These are phyloP conservation scores for Falciphora oryzae DNA, from an alignment of 2,329 filamentous ascomycete genomes.

Conservation along the genomic window DNA sequence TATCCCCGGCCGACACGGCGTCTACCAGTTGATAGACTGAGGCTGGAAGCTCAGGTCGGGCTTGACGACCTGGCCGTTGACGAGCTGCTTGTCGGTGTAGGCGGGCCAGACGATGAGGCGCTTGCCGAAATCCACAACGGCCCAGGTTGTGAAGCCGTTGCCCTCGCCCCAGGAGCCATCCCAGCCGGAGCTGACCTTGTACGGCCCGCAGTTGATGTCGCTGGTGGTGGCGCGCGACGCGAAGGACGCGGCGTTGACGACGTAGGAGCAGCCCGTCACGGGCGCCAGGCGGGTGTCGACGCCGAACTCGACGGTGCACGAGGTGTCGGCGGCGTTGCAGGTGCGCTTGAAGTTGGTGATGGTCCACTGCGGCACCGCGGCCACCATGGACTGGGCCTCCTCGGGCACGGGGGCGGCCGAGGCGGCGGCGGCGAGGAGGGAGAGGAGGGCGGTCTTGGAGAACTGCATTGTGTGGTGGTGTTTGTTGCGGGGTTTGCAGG, in stretches of 20 bases:
- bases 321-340: slow-evolving; percentile 32
- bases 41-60: slow-evolving; percentile 40
- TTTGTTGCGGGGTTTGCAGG: background rate
- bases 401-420: slow-evolving; percentile 7
- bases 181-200: slow-evolving; percentile 48
- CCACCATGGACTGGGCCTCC: slow-evolving; percentile 7
- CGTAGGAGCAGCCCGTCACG: slow-evolving; percentile 32
- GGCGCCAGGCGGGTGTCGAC: slow-evolving; percentile 30
- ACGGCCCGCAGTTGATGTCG: slow-evolving; percentile 40
- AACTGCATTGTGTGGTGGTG: slow-evolving; percentile 8
- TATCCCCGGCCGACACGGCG: no score
- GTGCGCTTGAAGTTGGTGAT: slow-evolving; percentile 33
- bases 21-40: background rate
- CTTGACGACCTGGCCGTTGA: slow-evolving; percentile 35
- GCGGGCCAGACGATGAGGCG: slow-evolving; percentile 44
- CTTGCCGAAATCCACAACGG: slow-evolving; percentile 38
- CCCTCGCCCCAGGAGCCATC: slow-evolving; percentile 47
- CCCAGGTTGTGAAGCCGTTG: slow-evolving; percentile 49
- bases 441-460: slow-evolving; percentile 7
- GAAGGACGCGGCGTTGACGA: slow-evolving; percentile 28
- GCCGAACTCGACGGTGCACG: slow-evolving; percentile 38
- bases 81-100: slow-evolving; percentile 47
- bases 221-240: slow-evolving; percentile 28
- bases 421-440: slow-evolving; percentile 11
- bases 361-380: slow-evolving; percentile 32